Evolutionary conservation across 169 alveolate genomes (phyloP), one percentile per base, ranked within the genome.

Genomic region (Plasmodium berghei): DNA sequence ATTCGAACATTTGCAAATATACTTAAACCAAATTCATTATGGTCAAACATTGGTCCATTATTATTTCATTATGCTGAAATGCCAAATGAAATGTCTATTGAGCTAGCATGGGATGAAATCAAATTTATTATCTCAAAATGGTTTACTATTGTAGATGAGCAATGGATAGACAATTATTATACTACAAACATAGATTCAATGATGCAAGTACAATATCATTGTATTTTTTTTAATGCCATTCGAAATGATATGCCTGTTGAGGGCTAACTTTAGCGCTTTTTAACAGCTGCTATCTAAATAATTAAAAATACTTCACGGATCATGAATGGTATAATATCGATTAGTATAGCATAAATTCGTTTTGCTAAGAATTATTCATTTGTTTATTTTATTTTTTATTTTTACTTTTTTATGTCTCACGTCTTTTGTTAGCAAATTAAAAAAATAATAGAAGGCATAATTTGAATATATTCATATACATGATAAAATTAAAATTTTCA

Each of bases 31-130:
- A 98, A 98, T 42, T 99, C 99, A 22, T 72, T 97, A 28, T 98
- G 99, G 99, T 97, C 98, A 42, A 98, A 98, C 92, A 90, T 98
- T 62, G 99, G 99, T 1, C 99, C 99, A 24, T 94, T 98, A 58
- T 97, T 98, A 22, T 98, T 98, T 90, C 99, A 98, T 90, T 98
- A 96, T 89, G 97, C 99, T 6, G 99, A 98, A 48, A 83, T 92
- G 88, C 93, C 93, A n/a, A 93, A 95, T 74, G 98, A 97, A 64
- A 72, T 95, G 55, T 95, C 98, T 66, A 95, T 98, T 52, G 99
- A 98, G 85, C 93, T 97, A 28, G 87, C 99, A 62, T 97, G 99
- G 99, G 99, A 98, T 52, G 99, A 98, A 72, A 71, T 92, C 9
- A 55, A 83, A 63, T 18, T 85, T 20, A 93, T 96, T 22, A 94